Conservation (phyloP, 2,329 filamentous ascomycete genomes). For the Pseudomassariella vexata region DNA sequence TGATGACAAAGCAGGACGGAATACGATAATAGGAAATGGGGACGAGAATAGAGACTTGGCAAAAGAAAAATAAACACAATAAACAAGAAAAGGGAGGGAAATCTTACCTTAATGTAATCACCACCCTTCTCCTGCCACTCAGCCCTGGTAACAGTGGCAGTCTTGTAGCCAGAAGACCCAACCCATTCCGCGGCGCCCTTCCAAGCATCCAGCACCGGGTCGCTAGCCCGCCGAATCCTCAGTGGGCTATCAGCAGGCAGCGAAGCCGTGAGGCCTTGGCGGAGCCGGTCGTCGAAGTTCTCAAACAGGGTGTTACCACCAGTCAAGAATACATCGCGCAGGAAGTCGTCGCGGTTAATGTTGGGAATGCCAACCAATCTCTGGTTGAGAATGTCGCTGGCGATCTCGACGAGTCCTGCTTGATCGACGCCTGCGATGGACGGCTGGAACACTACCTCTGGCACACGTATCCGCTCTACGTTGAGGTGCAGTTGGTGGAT, state of each 20-base stretch:
- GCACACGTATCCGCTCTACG: slow-evolving; percentile 89
- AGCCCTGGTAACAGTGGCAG: slow-evolving; percentile 65
- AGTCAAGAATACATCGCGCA: slow-evolving; percentile 86
- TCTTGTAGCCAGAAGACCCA: slow-evolving; percentile 50
- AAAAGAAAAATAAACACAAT: slow-evolving; percentile 2
- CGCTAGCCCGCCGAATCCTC: slow-evolving; percentile 64
- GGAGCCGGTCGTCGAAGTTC: slow-evolving; percentile 79
- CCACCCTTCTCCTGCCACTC: slow-evolving; percentile 90
- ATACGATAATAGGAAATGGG: too few relatives aligned
- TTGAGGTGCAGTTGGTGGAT: slow-evolving; percentile 90
- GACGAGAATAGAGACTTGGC: too few relatives aligned
- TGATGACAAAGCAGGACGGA: too few relatives aligned
- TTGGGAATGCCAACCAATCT: slow-evolving; percentile 55
- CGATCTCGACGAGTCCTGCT: slow-evolving; percentile 87
- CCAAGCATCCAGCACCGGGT: slow-evolving; percentile 86
- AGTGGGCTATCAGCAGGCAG: slow-evolving; percentile 65
- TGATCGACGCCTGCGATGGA: slow-evolving; percentile 90
- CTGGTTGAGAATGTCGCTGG: slow-evolving; percentile 81
- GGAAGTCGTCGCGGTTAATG: slow-evolving; percentile 57
- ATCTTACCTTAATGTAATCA: slow-evolving; percentile 80
- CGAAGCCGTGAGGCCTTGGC: slow-evolving; percentile 64
- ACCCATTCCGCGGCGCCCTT: slow-evolving; percentile 87
- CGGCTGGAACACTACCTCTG: slow-evolving; percentile 89
- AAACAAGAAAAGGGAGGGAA: slow-evolving; percentile 1
- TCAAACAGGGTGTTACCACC: slow-evolving; percentile 87